These are phyloP conservation scores for Pseudognaphalium luteoalbum DNA, from an alignment of 129 eudicot species.

Conservation along the genomic window DNA sequence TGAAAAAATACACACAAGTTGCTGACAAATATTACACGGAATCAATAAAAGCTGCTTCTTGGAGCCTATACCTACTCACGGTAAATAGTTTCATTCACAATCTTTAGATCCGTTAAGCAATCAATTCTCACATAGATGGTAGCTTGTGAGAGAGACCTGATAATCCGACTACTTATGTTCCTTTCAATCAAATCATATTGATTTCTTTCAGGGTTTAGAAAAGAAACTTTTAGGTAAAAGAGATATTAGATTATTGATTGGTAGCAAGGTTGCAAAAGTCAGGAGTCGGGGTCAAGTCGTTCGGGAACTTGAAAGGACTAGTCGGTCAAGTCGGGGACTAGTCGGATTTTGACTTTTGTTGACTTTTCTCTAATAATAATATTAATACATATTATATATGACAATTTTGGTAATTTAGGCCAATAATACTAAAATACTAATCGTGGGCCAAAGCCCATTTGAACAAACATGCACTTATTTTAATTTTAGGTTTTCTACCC, in stretches of 20 bases:
- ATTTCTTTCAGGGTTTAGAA: background rate
- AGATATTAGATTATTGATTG: background rate
- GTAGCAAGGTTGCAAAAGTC: too few relatives aligned
- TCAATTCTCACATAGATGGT: background rate
- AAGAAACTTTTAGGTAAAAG: background rate
- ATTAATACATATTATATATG: too few relatives aligned
- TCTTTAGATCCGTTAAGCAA: background rate
- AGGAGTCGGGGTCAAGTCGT: too few relatives aligned
- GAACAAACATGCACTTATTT: too few relatives aligned
- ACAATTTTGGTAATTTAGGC: too few relatives aligned
- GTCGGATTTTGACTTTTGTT: too few relatives aligned
- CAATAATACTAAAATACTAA: too few relatives aligned
- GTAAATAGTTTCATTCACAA: background rate
- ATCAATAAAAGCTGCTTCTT: constrained; percentile 17
- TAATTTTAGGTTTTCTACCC: too few relatives aligned
- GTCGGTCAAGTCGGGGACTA: too few relatives aligned
- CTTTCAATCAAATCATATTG: background rate
- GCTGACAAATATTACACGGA: constrained; percentile 7
- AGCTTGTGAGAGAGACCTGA: background rate
- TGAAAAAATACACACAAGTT: constrained; percentile 28
- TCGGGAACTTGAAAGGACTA: too few relatives aligned
- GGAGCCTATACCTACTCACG: background rate
- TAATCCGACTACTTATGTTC: background rate
- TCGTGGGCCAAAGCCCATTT: too few relatives aligned
- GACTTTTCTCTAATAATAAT: too few relatives aligned